These are phyloP conservation scores for Hordeum pubiflorum DNA, from an alignment of 202 grass and related monocot species.

Conservation along the genomic window DNA sequence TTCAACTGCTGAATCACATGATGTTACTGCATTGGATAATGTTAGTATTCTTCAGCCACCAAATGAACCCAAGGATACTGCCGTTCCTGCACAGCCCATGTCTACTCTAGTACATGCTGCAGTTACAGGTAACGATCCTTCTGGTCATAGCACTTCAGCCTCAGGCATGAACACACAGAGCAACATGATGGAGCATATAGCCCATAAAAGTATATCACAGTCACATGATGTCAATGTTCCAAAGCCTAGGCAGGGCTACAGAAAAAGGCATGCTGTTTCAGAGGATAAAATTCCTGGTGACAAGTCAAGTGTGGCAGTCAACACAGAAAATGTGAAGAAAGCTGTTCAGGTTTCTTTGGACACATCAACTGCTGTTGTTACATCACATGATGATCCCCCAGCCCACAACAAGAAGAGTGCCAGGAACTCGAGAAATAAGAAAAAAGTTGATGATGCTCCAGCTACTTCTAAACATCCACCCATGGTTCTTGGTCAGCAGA, in stretches of 20 bases:
- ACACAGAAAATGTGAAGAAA: conserved; percentile 39
- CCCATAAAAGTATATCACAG: conserved; percentile 30
- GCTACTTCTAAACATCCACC: conserved; percentile 30
- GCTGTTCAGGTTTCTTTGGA: conserved; percentile 15
- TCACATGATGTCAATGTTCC: conserved; percentile 32
- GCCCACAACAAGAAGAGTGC: conserved; percentile 58
- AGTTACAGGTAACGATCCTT: conserved; percentile 22
- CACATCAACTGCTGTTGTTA: conserved; percentile 21
- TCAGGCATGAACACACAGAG: conserved; percentile 6
- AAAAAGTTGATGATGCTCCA: conserved; percentile 53
- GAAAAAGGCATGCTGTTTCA: conserved; percentile 55
- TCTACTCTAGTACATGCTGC: conserved; percentile 5
- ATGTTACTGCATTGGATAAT: conserved; percentile 8
- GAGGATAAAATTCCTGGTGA: conserved; percentile 37
- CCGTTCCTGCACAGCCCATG: conserved; percentile 16
- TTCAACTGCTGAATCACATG: not conserved
- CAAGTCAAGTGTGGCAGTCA: conserved; percentile 27
- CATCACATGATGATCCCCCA: conserved; percentile 39
- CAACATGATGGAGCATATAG: conserved; percentile 19
- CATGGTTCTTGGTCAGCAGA: conserved; percentile 33
- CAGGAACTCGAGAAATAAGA: conserved; percentile 66
- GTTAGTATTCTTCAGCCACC: conserved; percentile 4
- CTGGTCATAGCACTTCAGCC: conserved; percentile 6
- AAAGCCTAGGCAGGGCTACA: conserved; percentile 55
- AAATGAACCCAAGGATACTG: conserved; percentile 21